Evolutionary conservation across 108 stramenopile species (phyloP), one percentile per base, ranked within the genome.

Genomic region (Skeletonema menzelii): DNA sequence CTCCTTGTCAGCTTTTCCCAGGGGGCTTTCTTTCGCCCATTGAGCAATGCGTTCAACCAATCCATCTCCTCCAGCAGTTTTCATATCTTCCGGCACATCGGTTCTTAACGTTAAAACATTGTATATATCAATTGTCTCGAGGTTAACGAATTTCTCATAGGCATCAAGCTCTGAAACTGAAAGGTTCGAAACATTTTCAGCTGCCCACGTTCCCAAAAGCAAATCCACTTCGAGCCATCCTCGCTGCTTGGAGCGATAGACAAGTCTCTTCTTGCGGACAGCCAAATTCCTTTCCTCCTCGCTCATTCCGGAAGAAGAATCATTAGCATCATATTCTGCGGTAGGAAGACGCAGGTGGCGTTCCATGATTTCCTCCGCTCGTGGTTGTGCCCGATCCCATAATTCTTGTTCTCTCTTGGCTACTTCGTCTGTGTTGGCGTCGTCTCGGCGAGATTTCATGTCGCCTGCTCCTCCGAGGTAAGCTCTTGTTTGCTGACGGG

Each of bases 121-220:
- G 87, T 97, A 99, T 34, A 99, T 98, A 76, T 99, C 99, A 67
- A 99, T 95, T 6, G 99, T 99, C 76, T 99, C 98, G 76, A 87
- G 72, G 74, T 99, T 98, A 0, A 99, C 95, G 75, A 99, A 97
- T 46, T 82, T 77, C 79, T 99, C 98, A 77, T 93, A 99, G 55
- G 98, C 72, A 70, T 97, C 95, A 35, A 97, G 62, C 74, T 99
- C 94, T 32, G 85, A 82, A 13, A 65, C 49, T 2, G 82, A 57
- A 15, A 99, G 76, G 2, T 17, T 57, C 10, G 87, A 77, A 0
- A 99, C 98, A 81, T 99, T 86, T 61, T 96, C 84, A 53, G 75
- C 73, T 27, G 99, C 99, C 97, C 97, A 99, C 5, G 96, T 97
- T 27, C 99, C 99, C 60, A 99, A 74, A 15, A 99, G 77, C 3